Evolutionary conservation across 495 filamentous ascomycete genomes (phyloP).

Genomic region (Clavariopsis aquatica): DNA sequence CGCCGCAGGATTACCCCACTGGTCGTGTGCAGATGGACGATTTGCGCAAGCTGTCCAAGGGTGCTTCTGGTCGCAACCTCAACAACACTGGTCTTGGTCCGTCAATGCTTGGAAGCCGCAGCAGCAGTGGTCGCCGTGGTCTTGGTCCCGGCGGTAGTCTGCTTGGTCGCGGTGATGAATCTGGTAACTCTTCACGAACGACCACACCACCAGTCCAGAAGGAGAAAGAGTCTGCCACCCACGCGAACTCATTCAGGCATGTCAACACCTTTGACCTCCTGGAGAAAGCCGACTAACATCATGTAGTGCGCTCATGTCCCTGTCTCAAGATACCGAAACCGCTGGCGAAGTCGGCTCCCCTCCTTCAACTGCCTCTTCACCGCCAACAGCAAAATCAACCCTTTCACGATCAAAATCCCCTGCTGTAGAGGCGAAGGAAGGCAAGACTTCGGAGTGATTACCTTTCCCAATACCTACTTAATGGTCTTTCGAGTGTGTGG

Average conservation of each 20-base stretch:
- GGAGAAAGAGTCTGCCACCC: slow-evolving; percentile 62
- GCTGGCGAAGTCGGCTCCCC: slow-evolving; percentile 60
- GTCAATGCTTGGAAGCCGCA: slow-evolving; percentile 72
- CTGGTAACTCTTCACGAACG: slow-evolving; percentile 79
- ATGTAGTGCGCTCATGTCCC: slow-evolving; percentile 58
- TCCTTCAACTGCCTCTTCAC: slow-evolving; percentile 60
- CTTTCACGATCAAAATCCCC: slow-evolving; percentile 56
- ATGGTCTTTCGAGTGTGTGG: slow-evolving; percentile 31
- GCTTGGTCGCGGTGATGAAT: slow-evolving; percentile 73
- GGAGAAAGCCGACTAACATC: slow-evolving; percentile 35
- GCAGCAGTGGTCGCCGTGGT: slow-evolving; percentile 78
- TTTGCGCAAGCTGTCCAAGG: slow-evolving; percentile 70
- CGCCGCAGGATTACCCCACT: slow-evolving; percentile 67
- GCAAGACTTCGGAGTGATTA: slow-evolving; percentile 38
- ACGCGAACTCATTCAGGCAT: slow-evolving; percentile 89
- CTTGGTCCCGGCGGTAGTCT: slow-evolving; percentile 71
- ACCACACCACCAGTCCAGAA: slow-evolving; percentile 76
- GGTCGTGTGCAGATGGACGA: slow-evolving; percentile 89
- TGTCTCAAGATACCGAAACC: slow-evolving; percentile 51
- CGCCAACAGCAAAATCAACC: slow-evolving; percentile 56
- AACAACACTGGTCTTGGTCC: slow-evolving; percentile 62
- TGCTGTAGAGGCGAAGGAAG: slow-evolving; percentile 35
- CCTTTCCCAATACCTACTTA: slow-evolving; percentile 13
- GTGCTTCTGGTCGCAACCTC: slow-evolving; percentile 58
- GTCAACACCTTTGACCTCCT: slow-evolving; percentile 22